Evolutionary conservation across 129 eudicot genomes (phyloP).

Genomic region (Lonicera japonica): DNA sequence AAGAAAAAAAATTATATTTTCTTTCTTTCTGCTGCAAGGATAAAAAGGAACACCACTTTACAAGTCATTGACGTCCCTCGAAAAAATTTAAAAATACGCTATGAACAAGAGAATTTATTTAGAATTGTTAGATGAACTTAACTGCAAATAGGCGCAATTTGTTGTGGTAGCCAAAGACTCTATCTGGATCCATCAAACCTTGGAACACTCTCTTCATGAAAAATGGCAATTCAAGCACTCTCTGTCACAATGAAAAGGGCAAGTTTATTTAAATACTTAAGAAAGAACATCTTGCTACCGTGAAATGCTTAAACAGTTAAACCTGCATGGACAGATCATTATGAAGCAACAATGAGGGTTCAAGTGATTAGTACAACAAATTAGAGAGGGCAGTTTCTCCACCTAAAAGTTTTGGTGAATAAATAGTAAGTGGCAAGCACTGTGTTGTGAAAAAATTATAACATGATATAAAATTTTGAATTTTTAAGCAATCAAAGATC

Average conservation of each 20-base stretch:
- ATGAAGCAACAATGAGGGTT: not conserved
- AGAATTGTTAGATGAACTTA: constrained; percentile 1
- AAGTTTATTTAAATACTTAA: not conserved
- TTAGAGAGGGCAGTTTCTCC: not conserved
- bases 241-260: not conserved
- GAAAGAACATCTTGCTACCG: not conserved
- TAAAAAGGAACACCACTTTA: too few species aligned
- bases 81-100: too few species aligned
- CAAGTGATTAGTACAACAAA: not conserved
- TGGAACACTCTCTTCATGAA: constrained; percentile 5
- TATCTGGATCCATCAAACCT: constrained; percentile 22
- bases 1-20: too few species aligned
- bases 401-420: too few species aligned
- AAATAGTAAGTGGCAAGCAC: too few species aligned
- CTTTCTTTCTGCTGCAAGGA: too few species aligned
- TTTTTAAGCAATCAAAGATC: too few species aligned
- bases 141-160: constrained; percentile 13
- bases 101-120: not conserved
- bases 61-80: too few species aligned
- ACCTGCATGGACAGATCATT: not conserved
- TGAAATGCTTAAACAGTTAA: not conserved
- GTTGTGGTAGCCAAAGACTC: not conserved
- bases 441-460: too few species aligned
- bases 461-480: too few species aligned
- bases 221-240: constrained; percentile 9